Percentiles rank a stretch among this genome's conserved stretches.
Conservation (phyloP, 257 asterid genomes). For the Capsicum rhomboideum region DNA sequence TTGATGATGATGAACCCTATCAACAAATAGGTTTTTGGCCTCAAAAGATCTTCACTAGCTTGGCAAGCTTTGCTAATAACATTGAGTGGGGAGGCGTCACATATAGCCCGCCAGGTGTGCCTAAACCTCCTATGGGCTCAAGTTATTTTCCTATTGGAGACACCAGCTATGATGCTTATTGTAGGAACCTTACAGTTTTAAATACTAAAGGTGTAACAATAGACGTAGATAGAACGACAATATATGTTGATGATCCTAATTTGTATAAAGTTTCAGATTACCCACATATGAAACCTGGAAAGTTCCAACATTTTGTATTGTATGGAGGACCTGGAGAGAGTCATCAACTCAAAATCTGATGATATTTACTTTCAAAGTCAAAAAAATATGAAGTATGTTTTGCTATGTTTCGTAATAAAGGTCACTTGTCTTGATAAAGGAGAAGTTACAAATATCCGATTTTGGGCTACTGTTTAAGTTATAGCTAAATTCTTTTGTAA, state of each 20-base stretch:
- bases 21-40: not conserved
- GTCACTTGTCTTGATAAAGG: too few species aligned
- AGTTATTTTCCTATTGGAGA: not conserved
- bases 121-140: not conserved
- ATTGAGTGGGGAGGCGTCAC: not conserved
- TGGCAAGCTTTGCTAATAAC: not conserved
- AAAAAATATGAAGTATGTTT: too few species aligned
- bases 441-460: too few species aligned
- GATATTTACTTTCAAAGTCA: too few species aligned
- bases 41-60: not conserved
- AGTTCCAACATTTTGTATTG: not conserved
- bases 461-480: too few species aligned
- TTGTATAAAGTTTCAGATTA: not conserved
- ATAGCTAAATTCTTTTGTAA: too few species aligned
- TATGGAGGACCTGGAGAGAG: not conserved
- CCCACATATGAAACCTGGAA: not conserved
- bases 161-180: not conserved
- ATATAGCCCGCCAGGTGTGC: not conserved
- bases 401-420: too few species aligned
- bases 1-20: too few species aligned
- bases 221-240: not conserved
- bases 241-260: not conserved
- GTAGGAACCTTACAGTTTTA: not conserved
- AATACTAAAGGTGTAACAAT: not conserved
- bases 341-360: too few species aligned